phyloP scores from a whole-genome alignment of 208 protist genomes.

The Acanthamoeba lenticulata region DNA sequence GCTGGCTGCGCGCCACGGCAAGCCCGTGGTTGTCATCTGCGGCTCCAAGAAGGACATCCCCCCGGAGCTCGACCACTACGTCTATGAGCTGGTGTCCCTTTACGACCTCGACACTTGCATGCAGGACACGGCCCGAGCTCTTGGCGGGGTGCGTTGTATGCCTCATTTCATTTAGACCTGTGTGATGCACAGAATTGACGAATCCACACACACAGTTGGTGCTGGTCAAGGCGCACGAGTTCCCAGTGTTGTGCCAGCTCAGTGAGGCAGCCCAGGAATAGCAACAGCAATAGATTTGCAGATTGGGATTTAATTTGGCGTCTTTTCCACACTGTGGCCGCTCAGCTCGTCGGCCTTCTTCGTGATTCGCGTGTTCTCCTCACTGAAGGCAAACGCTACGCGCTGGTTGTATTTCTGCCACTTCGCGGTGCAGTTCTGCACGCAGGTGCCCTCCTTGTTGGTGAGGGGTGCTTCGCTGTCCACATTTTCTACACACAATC shows the following conservation, averaged over 20 bases:
- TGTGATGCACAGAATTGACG: no score
- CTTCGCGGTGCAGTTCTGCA: slow-evolving; percentile 1
- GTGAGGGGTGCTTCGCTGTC: background rate
- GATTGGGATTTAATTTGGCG: background rate
- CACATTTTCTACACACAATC: background rate
- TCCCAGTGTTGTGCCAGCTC: background rate
- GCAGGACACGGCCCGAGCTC: background rate
- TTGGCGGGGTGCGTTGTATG: background rate
- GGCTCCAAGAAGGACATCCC: slow-evolving; percentile 48
- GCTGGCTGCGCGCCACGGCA: background rate
- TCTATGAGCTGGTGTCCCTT: slow-evolving; percentile 24
- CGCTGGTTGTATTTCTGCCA: slow-evolving; percentile 12
- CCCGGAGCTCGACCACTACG: background rate
- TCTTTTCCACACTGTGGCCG: background rate
- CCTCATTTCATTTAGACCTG: no score
- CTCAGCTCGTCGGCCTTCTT: background rate
- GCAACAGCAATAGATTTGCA: no score
- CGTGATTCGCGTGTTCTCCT: background rate
- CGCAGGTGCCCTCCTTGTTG: background rate
- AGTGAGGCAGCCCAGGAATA: no score
- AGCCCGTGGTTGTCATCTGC: slow-evolving; percentile 35
- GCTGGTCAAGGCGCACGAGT: background rate
- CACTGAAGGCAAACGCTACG: background rate
- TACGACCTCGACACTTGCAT: slow-evolving; percentile 37
- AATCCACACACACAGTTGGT: no score